Base-by-base conservation (phyloP, 768 basidiomycete genomes). In the Kwoniella mangroviensis region DNA sequence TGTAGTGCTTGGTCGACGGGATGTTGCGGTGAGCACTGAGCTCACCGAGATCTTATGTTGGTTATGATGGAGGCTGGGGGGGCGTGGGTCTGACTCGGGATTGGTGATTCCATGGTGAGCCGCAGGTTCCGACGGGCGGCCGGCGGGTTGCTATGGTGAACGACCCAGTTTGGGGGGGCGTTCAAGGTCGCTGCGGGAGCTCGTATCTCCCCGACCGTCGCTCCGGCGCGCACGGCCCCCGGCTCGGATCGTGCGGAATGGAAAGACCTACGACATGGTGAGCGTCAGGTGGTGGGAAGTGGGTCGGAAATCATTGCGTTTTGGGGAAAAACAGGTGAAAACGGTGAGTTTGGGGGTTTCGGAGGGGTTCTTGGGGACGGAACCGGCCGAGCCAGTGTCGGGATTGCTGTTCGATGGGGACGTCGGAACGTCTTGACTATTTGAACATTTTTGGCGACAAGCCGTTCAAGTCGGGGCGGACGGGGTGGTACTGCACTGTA, bases 401-500 rank as follows among this genome's bases (percentile, higher is more conserved):
- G 40, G 17, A 15, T 13, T 40, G 57, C 40, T 21, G 40, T 5
- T 41, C 57, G 57, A 41, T 42, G 28, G 34, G 57, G 21, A n/a
- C 41, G 28, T 15, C 3, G 11, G 40, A 15, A 19, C 57, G 57
- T 22, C 13, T 59, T 3, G 57, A n/a, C 9, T 12, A 17, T 59
- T 59, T 41, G 28, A 41, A 59, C 57, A 59, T 59, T 59, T 59
- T 59, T 15, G 57, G 57, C 57, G 13, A n/a, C n/a, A 19, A 4
- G 28, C 9, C 3, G 3, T 3, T 13, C 17, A 15, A 34, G 57
- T 40, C 22, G 54, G 52, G 2, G 26, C 28, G 34, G 34, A 56
- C 43, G 63, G 63, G 63, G 63, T 65, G 56, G 49, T 21, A 24
- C 28, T 65, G 24, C 63, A 56, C 53, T 65, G 63, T n/a, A 17